These are phyloP conservation scores for Catunica adiposa DNA, from an alignment of 2,329 filamentous ascomycete species.

Conservation along the genomic window DNA sequence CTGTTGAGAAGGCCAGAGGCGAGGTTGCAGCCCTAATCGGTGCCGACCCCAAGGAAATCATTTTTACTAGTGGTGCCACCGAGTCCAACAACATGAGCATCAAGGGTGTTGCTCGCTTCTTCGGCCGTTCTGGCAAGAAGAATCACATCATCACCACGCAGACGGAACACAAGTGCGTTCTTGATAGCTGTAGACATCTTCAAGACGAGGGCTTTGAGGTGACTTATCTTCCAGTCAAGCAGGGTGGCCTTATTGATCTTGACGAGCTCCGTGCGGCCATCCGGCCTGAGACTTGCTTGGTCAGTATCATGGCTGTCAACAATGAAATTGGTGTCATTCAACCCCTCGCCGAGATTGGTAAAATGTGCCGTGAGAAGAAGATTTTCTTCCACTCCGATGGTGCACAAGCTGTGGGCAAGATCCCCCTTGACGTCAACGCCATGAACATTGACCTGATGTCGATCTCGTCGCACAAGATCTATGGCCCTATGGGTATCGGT, in stretches of 20 bases:
- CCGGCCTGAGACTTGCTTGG: constrained; percentile 73
- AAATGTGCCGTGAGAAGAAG: constrained; percentile 78
- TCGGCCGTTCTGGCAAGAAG: constrained; percentile 80
- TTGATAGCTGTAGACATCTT: constrained; percentile 91
- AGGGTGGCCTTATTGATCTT: constrained; percentile 71
- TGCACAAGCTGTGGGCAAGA: constrained; percentile 97
- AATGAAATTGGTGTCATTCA: constrained; percentile 99
- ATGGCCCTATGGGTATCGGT: constrained; percentile 91
- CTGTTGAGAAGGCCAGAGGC: constrained; percentile 69
- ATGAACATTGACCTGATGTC: constrained; percentile 99
- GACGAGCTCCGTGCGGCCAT: constrained; percentile 76
- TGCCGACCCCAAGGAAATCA: constrained; percentile 92
- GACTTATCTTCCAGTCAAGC: constrained; percentile 87
- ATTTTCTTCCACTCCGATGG: constrained; percentile 96
- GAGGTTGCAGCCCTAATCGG: constrained; percentile 79
- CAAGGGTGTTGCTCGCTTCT: constrained; percentile 93
- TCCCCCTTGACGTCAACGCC: constrained; percentile 87
- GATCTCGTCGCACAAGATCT: constrained; percentile 96
- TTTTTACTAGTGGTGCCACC: constrained; percentile 94
- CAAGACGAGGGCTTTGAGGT: constrained; percentile 94
- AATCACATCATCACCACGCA: constrained; percentile 96
- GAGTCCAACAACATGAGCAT: constrained; percentile 99
- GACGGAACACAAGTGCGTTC: constrained; percentile 97
- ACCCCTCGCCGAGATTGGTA: constrained; percentile 82
- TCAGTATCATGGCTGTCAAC: constrained; percentile 98